phyloP scores from a whole-genome alignment of 345 rosid species.

The Fremontodendron californicum region DNA sequence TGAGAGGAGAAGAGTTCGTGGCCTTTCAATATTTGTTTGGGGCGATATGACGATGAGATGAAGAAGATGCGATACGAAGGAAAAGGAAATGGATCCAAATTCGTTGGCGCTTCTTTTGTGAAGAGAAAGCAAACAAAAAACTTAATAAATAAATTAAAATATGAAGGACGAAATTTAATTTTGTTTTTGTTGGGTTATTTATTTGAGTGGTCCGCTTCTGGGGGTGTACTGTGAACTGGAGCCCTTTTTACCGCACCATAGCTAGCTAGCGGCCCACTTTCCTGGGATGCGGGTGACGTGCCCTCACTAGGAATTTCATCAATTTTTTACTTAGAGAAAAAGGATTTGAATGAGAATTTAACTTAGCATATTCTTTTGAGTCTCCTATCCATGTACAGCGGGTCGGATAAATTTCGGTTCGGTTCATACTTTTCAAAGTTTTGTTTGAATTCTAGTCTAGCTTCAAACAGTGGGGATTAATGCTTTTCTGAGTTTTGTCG shows the following conservation, averaged over 20 bases:
- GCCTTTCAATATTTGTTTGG: conserved; percentile 2
- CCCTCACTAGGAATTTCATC: too few species aligned
- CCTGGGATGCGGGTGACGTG: neutral
- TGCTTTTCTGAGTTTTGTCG: too few species aligned
- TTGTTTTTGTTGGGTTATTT: neutral
- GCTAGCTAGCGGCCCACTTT: neutral
- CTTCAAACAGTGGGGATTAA: neutral
- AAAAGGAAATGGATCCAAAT: conserved; percentile 43
- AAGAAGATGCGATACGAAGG: neutral
- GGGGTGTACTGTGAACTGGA: too few species aligned
- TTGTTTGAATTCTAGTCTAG: neutral
- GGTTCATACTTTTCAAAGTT: too few species aligned
- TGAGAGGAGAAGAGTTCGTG: neutral
- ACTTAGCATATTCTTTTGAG: too few species aligned
- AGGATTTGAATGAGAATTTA: too few species aligned
- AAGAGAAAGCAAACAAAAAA: neutral
- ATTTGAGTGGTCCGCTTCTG: neutral
- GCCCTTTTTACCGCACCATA: neutral
- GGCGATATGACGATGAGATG: neutral
- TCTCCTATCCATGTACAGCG: too few species aligned
- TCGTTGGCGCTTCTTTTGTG: conserved; percentile 46
- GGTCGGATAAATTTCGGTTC: too few species aligned
- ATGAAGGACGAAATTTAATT: neutral
- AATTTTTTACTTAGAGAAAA: too few species aligned
- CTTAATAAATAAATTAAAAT: neutral